Evolutionary conservation across 1,139 yeast species (phyloP).

Genomic region (Barnettozyma hawaiiensis): DNA sequence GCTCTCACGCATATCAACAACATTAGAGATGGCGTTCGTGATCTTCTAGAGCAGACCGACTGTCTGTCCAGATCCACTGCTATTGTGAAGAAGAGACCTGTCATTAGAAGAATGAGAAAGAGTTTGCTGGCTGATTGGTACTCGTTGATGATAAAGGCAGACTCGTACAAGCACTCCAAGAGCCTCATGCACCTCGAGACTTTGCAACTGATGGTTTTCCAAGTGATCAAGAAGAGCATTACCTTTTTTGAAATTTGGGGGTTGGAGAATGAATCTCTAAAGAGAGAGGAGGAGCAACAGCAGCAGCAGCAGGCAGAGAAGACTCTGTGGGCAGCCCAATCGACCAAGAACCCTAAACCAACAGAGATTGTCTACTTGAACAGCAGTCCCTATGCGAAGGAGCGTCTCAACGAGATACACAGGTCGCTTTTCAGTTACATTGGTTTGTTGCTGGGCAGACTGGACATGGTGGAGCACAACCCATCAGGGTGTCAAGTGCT

Average conservation of each 20-base stretch:
- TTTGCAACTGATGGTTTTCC: conserved; percentile 65
- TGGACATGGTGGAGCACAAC: conserved; percentile 71
- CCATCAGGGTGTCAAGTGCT: conserved; percentile 61
- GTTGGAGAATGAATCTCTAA: conserved; percentile 39
- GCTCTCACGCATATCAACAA: conserved; percentile 40
- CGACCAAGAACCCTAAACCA: not conserved
- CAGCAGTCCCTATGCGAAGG: conserved; percentile 63
- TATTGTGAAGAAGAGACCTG: conserved; percentile 64
- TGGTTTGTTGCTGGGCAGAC: conserved; percentile 64
- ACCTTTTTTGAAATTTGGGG: conserved; percentile 75
- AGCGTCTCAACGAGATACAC: conserved; percentile 69
- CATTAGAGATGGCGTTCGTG: conserved; percentile 80
- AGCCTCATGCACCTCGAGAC: conserved; percentile 62
- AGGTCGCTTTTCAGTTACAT: conserved; percentile 65
- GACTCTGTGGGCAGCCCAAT: conserved; percentile 5
- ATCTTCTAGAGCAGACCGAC: conserved; percentile 68
- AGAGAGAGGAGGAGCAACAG: conserved; percentile 30
- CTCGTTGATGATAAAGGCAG: conserved; percentile 79
- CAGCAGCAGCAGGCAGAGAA: conserved; percentile 25
- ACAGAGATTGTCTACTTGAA: conserved; percentile 29
- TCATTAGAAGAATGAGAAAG: conserved; percentile 71
- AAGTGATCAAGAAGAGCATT: conserved; percentile 68
- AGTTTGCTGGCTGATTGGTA: conserved; percentile 87
- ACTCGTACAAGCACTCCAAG: conserved; percentile 70
- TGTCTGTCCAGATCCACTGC: conserved; percentile 82